Evolutionary conservation across 2,329 filamentous ascomycete genomes (phyloP).

Genomic region (Trichophyton simii): DNA sequence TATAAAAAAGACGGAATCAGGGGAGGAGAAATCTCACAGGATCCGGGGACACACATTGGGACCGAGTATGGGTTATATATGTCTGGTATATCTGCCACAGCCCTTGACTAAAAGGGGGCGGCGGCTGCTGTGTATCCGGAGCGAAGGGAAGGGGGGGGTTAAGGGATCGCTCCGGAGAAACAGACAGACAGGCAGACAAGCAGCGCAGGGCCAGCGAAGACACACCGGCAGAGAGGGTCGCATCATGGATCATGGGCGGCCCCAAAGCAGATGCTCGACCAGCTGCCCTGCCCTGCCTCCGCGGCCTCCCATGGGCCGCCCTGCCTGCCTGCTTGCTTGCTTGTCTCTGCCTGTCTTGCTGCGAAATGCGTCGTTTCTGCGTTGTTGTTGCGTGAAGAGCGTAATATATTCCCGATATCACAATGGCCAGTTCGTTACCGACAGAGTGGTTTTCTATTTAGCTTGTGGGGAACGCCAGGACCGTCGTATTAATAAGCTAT

Average conservation of each 20-base stretch:
- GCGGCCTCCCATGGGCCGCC: not conserved
- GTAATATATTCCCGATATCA: not conserved
- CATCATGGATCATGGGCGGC: not conserved
- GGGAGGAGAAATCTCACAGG: not conserved
- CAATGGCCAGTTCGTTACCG: not conserved
- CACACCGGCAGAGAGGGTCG: not conserved
- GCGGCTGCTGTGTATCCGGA: not conserved
- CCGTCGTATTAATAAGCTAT: constrained; percentile 2
- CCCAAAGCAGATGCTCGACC: not conserved
- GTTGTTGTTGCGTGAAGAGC: not conserved
- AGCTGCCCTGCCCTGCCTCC: not conserved
- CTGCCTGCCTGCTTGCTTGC: not conserved
- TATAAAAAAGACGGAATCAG: not conserved
- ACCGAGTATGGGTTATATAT: constrained; percentile 1
- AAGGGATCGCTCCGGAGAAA: not conserved
- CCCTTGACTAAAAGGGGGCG: not conserved
- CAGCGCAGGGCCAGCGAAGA: not conserved
- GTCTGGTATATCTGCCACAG: not conserved
- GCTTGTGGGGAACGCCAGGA: constrained; percentile 1
- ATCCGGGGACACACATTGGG: not conserved
- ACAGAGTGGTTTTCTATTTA: constrained; percentile 1
- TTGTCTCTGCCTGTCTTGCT: not conserved
- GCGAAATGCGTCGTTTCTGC: not conserved
- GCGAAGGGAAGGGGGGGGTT: not conserved
- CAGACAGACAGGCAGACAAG: not conserved